Conservation (phyloP, 108 stramenopile genomes). For the Skeletonema tropicum region DNA sequence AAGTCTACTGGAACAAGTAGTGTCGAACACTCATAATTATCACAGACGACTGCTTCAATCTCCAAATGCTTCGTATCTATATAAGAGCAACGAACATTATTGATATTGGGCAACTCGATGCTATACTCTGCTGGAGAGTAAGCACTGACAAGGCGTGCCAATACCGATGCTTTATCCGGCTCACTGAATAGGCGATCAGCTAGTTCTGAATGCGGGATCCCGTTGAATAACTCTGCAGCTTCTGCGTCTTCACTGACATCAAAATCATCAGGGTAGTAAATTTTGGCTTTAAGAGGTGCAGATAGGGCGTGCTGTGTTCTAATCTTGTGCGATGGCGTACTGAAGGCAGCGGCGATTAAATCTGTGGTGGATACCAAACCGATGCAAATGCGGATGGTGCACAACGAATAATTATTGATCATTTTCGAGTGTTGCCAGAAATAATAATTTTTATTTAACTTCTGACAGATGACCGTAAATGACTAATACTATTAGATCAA, state of each 20-base stretch:
- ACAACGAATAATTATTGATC: background rate
- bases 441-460: too few species aligned
- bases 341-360: background rate
- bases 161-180: background rate
- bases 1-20: constrained; percentile 29
- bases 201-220: background rate
- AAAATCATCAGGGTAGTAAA: constrained; percentile 15
- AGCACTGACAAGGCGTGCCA: constrained; percentile 27
- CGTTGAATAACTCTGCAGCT: background rate
- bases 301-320: background rate
- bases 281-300: background rate
- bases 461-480: too few species aligned
- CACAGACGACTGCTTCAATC: constrained; percentile 33
- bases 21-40: constrained; percentile 24
- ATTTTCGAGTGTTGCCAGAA: background rate
- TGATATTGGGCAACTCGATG: constrained; percentile 13
- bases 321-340: background rate
- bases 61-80: constrained; percentile 14
- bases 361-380: background rate
- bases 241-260: background rate
- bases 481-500: too few species aligned
- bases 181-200: background rate
- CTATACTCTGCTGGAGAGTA: constrained; percentile 15
- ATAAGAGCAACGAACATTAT: constrained; percentile 14
- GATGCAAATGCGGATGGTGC: background rate